Conservation (phyloP, 768 basidiomycete species). For the Favolaschia claudopus region DNA sequence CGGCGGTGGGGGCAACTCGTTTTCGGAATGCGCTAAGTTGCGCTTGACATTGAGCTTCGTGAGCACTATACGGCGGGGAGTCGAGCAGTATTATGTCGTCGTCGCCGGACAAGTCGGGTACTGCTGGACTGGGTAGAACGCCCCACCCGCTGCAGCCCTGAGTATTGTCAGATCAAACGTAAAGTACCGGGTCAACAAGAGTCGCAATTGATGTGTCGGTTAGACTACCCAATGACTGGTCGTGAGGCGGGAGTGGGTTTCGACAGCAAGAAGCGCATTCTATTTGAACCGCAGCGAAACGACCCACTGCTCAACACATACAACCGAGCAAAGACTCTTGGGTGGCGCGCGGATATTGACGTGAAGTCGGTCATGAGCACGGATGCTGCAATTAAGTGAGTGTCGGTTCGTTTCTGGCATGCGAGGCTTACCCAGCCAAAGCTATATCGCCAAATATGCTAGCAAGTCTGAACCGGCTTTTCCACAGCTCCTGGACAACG, state of each 20-base stretch:
- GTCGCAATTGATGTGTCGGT: slow-evolving; percentile 25
- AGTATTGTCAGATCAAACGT: slow-evolving; percentile 31
- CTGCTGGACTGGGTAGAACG: slow-evolving; percentile 29
- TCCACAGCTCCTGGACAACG: no score
- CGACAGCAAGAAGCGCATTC: background rate
- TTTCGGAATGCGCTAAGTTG: no score
- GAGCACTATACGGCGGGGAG: no score
- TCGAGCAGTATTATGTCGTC: no score
- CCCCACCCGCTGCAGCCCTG: slow-evolving; percentile 32
- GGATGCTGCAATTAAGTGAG: slow-evolving; percentile 14
- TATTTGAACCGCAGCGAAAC: slow-evolving; percentile 12
- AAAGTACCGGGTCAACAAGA: slow-evolving; percentile 26
- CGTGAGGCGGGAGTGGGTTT: background rate
- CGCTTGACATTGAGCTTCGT: no score
- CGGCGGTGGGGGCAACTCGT: no score
- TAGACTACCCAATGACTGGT: slow-evolving; percentile 18
- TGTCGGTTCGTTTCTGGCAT: background rate
- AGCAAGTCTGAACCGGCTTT: no score
- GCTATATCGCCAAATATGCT: slow-evolving; percentile 22
- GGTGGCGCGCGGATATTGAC: slow-evolving; percentile 32
- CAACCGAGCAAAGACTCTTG: slow-evolving; percentile 25
- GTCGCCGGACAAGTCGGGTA: no score
- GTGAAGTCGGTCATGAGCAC: slow-evolving; percentile 25
- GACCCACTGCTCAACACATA: slow-evolving; percentile 28
- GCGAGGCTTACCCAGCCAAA: background rate